Evolutionary conservation across 805 yeast species (phyloP), one percentile per base, ranked within the genome.

Genomic region (Diddensiella caesifluorescens): DNA sequence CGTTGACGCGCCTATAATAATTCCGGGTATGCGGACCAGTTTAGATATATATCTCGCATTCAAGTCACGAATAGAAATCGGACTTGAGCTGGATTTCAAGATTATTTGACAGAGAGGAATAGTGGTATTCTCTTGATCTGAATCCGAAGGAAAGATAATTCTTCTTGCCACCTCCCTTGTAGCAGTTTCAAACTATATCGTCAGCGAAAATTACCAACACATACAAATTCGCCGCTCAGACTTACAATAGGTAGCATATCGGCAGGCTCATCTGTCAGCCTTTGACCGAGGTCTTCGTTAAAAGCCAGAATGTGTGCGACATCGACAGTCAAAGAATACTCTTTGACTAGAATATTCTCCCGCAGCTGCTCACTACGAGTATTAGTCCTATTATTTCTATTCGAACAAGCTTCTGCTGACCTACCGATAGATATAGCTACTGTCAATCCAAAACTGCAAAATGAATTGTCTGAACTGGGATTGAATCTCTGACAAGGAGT

Each of bases 11-110:
- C 94, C 82, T 45, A 92, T 90, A 53, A 92, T 75, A 54, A 92
- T 92, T 22, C 99, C 99, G 16, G 95, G 84, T 33, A 92, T 77
- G 42, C 95, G 73, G 26, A 92, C 90, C 41, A 92, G 82, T 60
- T 87, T 85, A 20, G 96, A 79, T 47, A 92, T 88, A 59, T 86
- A 86, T 36, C 82, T 85, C 1, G 96, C 81, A 59, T 83, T 90
- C 44, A 92, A 69, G 43, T 86, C 79, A 60, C 98, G 75, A 45
- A 92, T 77, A 1, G 90, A 71, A 3, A 81, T 71, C 45, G 78
- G 76, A 44, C 78, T 76, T 12, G 94, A 82, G 41, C 79, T 78
- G 9, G 94, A 81, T 48, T 73, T 73, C 41, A 90, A 66, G 38
- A 87, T 77, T 53, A 90, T 66, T 66, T 92, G 97, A 58, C 95